Evolutionary conservation across 306 rosid genomes (phyloP).

Genomic region (Cucumis hystrix): DNA sequence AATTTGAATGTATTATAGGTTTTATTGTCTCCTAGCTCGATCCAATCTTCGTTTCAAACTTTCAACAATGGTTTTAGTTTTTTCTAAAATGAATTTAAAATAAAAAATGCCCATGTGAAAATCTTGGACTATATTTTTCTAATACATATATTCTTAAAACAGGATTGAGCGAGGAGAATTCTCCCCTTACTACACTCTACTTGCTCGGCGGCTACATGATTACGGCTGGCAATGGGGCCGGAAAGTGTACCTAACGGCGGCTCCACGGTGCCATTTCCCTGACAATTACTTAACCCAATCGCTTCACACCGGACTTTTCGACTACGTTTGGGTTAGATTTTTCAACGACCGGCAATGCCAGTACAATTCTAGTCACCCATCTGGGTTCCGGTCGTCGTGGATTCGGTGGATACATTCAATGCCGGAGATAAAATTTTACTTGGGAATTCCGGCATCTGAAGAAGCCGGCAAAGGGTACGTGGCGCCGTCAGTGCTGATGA

Average conservation of each 20-base stretch:
- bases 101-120: no score
- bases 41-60: no score
- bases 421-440: not conserved
- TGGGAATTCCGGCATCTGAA: conserved; percentile 13
- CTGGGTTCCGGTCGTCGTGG: conserved; percentile 12
- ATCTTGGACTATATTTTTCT: no score
- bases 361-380: not conserved
- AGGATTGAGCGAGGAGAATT: conserved; percentile 14
- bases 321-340: conserved; percentile 25
- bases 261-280: conserved; percentile 22
- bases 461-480: conserved; percentile 10
- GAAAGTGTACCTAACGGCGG: conserved; percentile 19
- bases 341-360: conserved; percentile 12
- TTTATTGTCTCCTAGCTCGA: no score
- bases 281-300: not conserved
- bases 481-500: not conserved
- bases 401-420: conserved; percentile 12
- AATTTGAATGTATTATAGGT: no score
- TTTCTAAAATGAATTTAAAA: no score
- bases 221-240: not conserved
- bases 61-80: no score
- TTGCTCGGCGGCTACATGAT: conserved; percentile 11
- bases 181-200: not conserved
- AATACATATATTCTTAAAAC: not conserved
- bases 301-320: conserved; percentile 20